Evolutionary conservation across 228 moss, liverwort and hornwort species (phyloP).

Genomic region (Sphagnum fallax): DNA sequence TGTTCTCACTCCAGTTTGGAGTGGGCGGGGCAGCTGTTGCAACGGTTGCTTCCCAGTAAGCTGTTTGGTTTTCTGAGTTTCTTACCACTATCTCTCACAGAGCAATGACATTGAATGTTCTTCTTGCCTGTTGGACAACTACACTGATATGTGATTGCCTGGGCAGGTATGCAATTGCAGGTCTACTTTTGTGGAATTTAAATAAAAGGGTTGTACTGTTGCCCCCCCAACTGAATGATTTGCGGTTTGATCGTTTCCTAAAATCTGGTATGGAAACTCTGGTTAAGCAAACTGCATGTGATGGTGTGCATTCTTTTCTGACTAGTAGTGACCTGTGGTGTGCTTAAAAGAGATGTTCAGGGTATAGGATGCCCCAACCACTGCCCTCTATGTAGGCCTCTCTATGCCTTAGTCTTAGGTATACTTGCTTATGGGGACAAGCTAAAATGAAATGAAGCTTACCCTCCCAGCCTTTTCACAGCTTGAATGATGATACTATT

Average conservation of each 20-base stretch:
- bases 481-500: too few species aligned
- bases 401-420: too few species aligned
- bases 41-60: slow-evolving; percentile 56
- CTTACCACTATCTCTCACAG: too few species aligned
- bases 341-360: too few species aligned
- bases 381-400: too few species aligned
- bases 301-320: too few species aligned
- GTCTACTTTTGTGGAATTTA: slow-evolving; percentile 42
- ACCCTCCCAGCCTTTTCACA: too few species aligned
- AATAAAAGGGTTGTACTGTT: slow-evolving; percentile 34
- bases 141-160: background rate
- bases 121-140: background rate
- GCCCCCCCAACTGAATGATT: slow-evolving; percentile 24
- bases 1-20: slow-evolving; percentile 48
- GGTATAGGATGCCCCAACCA: too few species aligned
- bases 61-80: background rate
- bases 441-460: too few species aligned
- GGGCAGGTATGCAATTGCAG: slow-evolving; percentile 52
- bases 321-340: too few species aligned
- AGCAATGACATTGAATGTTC: background rate
- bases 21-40: slow-evolving; percentile 58
- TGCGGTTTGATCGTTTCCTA: slow-evolving; percentile 36
- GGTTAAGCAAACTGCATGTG: too few species aligned
- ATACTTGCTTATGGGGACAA: too few species aligned
- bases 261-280: slow-evolving; percentile 31